Conservation (phyloP, 2,329 filamentous ascomycete species). For the Dothiorella sarmentorum region DNA sequence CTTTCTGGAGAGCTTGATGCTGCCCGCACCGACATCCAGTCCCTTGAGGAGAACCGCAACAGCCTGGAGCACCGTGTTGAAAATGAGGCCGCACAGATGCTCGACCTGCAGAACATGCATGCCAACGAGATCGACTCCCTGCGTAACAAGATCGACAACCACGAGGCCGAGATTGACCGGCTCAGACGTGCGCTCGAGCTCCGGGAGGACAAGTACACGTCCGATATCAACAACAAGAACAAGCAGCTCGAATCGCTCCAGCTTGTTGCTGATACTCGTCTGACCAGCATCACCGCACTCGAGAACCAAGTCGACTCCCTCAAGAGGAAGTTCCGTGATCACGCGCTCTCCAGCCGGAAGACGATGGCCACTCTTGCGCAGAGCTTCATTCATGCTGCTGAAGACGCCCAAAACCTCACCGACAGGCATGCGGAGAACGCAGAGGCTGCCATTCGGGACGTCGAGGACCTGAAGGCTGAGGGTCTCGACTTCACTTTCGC, state of each 20-base stretch:
- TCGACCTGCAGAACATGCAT: slow-evolving; percentile 32
- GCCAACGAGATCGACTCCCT: slow-evolving; percentile 37
- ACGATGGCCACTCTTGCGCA: slow-evolving; percentile 33
- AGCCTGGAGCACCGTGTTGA: slow-evolving; percentile 35
- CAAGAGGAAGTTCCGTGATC: slow-evolving; percentile 30
- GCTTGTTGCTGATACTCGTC: slow-evolving; percentile 32
- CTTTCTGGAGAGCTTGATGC: slow-evolving; percentile 22
- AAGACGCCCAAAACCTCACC: slow-evolving; percentile 26
- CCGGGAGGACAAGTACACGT: slow-evolving; percentile 26
- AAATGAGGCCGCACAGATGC: slow-evolving; percentile 34
- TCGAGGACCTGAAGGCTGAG: slow-evolving; percentile 33
- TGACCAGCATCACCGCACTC: slow-evolving; percentile 31
- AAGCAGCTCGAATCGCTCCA: slow-evolving; percentile 34
- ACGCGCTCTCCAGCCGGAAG: slow-evolving; percentile 28
- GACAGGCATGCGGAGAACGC: slow-evolving; percentile 3
- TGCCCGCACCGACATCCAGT: slow-evolving; percentile 20
- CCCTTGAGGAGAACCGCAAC: slow-evolving; percentile 27
- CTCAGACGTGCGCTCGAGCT: slow-evolving; percentile 29
- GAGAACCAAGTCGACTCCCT: slow-evolving; percentile 31
- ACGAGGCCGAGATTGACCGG: slow-evolving; percentile 38
- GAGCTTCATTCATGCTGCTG: slow-evolving; percentile 28
- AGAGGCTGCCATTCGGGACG: slow-evolving; percentile 23
- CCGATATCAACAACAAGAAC: slow-evolving; percentile 27
- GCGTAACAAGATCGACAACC: slow-evolving; percentile 38
- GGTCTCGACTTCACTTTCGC: slow-evolving; percentile 32